Base-by-base conservation (phyloP, 2,329 filamentous ascomycete genomes). In the Alternaria sp. region DNA sequence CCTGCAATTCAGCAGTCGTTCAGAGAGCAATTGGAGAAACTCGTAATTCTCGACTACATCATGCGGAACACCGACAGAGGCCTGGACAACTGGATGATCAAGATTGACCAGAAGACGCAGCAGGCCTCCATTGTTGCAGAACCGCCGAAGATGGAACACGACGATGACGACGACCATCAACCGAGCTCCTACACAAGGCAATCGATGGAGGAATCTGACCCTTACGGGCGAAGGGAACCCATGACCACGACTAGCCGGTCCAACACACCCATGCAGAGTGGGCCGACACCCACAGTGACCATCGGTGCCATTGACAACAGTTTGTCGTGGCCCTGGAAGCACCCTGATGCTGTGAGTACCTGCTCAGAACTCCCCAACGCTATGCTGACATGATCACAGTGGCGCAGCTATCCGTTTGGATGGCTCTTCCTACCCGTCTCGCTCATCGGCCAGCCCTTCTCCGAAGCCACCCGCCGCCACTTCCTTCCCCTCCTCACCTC, bases 31-130 rank as follows among this genome's bases (percentile, higher is more conserved):
- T 86, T 99, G 51, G 96, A 99, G 82, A 98, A 97, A 80, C 85
- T 99, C 8, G 96, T 99, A 21, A 97, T 99, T 74, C 81, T 99
- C 69, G 96, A 99, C 81, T 99, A 99, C 78, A 97, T 99, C 67
- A 99, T 99, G 96, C 89, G 96, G 61, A 99, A 99, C 77, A 99
- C 96, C 2, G 96, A 99, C 79, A 88, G 96, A 81, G 96, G 96
- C 2, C 84, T 97, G 60, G 96, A 99, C 79, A 99, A 99, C 74
- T 99, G 96, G 96, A 99, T 99, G 96, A 94, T 99, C 77, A 96
- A 93, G 79, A 92, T 99, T 30, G 94, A 99, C 79, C 93, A 90
- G 86, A 88, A 93, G 71, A 89, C 87, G 3, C 89, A 96, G 74
- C 88, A 91, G 73, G 95, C 96, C 12, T 93, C 92, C 8, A 93